These are phyloP conservation scores for Saccharomycopsis schoenii DNA, from an alignment of 805 yeast species.

Conservation along the genomic window DNA sequence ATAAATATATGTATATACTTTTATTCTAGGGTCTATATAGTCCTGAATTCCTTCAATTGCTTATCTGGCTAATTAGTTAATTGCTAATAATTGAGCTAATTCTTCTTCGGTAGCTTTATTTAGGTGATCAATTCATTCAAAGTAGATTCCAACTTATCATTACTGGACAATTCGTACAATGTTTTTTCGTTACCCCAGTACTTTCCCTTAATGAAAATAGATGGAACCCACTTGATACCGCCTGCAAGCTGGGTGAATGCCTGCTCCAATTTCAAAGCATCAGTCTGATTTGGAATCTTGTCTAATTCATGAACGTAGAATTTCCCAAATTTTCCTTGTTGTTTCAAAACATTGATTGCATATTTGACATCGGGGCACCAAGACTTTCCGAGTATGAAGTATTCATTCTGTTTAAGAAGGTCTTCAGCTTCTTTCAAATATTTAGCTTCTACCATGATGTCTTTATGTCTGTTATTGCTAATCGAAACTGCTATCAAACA, in stretches of 20 bases:
- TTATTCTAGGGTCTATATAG: too few relatives aligned
- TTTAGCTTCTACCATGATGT: conserved; percentile 13
- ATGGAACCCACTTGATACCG: conserved; percentile 65
- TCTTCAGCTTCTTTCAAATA: conserved; percentile 34
- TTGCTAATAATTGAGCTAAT: too few relatives aligned
- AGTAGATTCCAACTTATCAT: conserved; percentile 10
- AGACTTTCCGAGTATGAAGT: conserved; percentile 52
- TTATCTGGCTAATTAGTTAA: too few relatives aligned
- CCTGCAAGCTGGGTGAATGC: conserved; percentile 43
- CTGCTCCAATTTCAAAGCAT: conserved; percentile 43
- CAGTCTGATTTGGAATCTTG: conserved; percentile 34
- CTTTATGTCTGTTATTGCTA: neutral
- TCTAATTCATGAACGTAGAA: conserved; percentile 54
- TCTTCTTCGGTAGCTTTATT: too few relatives aligned
- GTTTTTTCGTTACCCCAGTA: conserved; percentile 49
- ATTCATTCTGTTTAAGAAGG: conserved; percentile 36
- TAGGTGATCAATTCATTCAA: conserved; percentile 1
- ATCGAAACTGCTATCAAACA: neutral
- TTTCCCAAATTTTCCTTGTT: conserved; percentile 40
- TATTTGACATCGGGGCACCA: conserved; percentile 79
- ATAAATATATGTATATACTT: too few relatives aligned
- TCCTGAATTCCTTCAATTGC: too few relatives aligned
- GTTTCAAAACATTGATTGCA: conserved; percentile 44
- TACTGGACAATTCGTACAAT: conserved; percentile 25
- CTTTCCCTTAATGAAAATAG: conserved; percentile 50